Evolutionary conservation across 495 filamentous ascomycete species (phyloP), one percentile per base, ranked within the genome.

Genomic region (Annulohypoxylon stygium): DNA sequence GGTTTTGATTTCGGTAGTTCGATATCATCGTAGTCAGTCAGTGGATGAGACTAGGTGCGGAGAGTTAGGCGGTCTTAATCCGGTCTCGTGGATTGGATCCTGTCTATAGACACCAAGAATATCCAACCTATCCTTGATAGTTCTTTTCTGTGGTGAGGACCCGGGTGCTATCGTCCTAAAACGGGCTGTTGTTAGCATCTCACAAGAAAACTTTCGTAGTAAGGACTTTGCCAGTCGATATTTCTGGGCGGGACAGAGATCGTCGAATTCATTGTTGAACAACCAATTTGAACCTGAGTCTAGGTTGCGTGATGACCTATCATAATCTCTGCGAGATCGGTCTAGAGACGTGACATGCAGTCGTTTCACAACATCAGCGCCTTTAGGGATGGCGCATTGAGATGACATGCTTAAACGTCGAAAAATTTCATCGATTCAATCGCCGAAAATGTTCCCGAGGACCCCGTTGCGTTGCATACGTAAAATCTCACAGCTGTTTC

Each of bases 241-340:
- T 33, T 50, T 61, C 39, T 69, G 39, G 57, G 61, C 34, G 57
- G n/a, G 8, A 61, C 54, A 16, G 12, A 33, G 45, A 18, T 65
- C 18, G 41, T 51, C 20, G 23, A 30, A 51, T 39, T 53, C 62
- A 50, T 26, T 48, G 16, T 57, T n/a, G 25, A 61, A 66, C 30
- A 64, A 37, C 41, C 45, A 53, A 43, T 62, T 47, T 66, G 57
- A 60, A 34, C 34, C 37, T n/a, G 65, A 43, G 61, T 54, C 39
- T 50, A 50, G 8, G 36, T 54, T 67, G 53, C 36, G 61, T 48
- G 59, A 63, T 64, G 63, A 67, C 72, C 63, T 75, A 75, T 75
- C 72, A 75, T 30, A 70, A 60, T 54, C 58, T 75, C 59, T 70
- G 72, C 72, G 72, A 75, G 72, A 70, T 75, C 72, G 72, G 72